Conservation (phyloP, 1,139 yeast genomes). For the Suhomyces wounanorum region DNA sequence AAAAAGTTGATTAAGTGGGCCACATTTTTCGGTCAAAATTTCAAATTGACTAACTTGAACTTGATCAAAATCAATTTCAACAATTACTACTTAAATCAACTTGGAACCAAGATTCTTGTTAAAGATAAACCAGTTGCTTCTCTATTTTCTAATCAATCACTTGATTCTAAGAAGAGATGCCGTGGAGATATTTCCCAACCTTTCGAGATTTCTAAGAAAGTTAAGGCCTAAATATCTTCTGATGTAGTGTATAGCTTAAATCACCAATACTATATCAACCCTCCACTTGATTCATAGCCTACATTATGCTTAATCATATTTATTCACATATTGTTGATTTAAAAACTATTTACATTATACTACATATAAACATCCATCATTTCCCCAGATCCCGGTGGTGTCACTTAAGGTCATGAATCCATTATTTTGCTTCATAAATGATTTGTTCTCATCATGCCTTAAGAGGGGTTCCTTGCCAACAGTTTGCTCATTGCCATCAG, state of each 20-base stretch:
- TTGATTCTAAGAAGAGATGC: conserved; percentile 22
- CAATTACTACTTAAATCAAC: conserved; percentile 35
- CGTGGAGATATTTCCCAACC: conserved; percentile 14
- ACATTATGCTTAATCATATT: neutral
- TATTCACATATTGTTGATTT: neutral
- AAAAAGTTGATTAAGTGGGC: conserved; percentile 36
- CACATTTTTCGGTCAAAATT: conserved; percentile 25
- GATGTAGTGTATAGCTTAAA: conserved; percentile 1
- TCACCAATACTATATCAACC: conserved; percentile 1
- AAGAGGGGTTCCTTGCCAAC: conserved; percentile 6
- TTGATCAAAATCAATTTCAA: conserved; percentile 30
- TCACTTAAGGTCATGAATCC: conserved; percentile 60
- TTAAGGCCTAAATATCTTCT: conserved; percentile 3
- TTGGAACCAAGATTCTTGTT: conserved; percentile 37
- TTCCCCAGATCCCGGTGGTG: conserved; percentile 62
- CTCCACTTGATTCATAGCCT: neutral
- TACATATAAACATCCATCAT: conserved; percentile 71
- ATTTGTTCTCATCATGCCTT: conserved; percentile 23
- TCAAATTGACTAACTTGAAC: conserved; percentile 20
- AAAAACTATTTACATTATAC: conserved; percentile 11
- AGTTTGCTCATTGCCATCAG: conserved; percentile 13
- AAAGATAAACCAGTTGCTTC: conserved; percentile 17
- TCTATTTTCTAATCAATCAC: conserved; percentile 15
- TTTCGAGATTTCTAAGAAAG: conserved; percentile 6
- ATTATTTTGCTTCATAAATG: conserved; percentile 44